Percentiles rank a stretch among this genome's conserved stretches.
These are phyloP conservation scores for Dryadomyces quercivorus DNA, from an alignment of 2,329 filamentous ascomycete genomes.

Conservation along the genomic window DNA sequence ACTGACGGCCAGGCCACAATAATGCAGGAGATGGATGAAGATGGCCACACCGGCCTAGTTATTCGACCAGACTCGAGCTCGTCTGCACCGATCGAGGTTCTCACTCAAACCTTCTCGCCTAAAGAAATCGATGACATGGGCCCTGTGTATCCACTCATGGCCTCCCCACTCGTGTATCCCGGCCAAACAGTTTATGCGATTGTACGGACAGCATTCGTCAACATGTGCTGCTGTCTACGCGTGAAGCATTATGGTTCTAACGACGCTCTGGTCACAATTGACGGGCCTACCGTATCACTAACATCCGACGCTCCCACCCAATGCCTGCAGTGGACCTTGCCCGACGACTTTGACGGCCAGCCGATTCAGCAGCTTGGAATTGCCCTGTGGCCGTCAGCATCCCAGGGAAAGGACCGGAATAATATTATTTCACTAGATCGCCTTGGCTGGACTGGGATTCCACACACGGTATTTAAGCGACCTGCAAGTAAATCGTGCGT, in stretches of 20 bases:
- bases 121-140: constrained; percentile 12
- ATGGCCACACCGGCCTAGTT: constrained; percentile 1
- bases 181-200: constrained; percentile 15
- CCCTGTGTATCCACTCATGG: constrained; percentile 14
- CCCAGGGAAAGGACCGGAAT: neutral
- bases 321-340: constrained; percentile 14
- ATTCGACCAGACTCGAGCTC: neutral
- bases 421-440: constrained; percentile 13
- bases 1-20: neutral
- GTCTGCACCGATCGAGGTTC: constrained; percentile 4
- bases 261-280: constrained; percentile 5
- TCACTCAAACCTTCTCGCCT: constrained; percentile 17
- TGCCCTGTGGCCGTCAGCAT: neutral
- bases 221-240: constrained; percentile 3
- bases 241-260: constrained; percentile 10
- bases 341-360: constrained; percentile 11
- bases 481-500: constrained; percentile 6
- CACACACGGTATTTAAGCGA: constrained; percentile 4
- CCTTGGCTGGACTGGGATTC: constrained; percentile 13
- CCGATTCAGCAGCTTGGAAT: constrained; percentile 18
- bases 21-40: constrained; percentile 4
- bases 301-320: constrained; percentile 2
- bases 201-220: constrained; percentile 4
- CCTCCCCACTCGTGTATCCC: constrained; percentile 18
- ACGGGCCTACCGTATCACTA: constrained; percentile 2